These are phyloP conservation scores for Brettanomyces sp. DNA, from an alignment of 805 yeast species.

Conservation along the genomic window DNA sequence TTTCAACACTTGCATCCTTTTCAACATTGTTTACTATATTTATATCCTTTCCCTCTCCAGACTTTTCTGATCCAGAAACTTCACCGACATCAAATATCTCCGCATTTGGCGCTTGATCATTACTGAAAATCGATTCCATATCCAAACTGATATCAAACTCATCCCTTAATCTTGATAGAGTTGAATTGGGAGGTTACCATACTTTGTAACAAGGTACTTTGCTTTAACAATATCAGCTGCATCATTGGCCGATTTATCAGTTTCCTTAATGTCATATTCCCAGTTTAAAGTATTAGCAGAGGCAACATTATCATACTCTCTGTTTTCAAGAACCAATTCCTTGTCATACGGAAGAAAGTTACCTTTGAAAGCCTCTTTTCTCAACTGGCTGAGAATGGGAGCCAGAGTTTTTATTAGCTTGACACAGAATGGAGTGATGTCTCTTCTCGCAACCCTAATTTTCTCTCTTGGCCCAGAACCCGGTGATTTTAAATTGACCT, in stretches of 20 bases:
- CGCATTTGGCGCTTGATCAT: too few relatives aligned
- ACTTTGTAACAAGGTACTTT: neutral
- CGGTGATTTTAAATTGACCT: conserved; percentile 5
- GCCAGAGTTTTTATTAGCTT: conserved; percentile 16
- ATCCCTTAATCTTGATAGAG: too few relatives aligned
- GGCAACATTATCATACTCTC: neutral
- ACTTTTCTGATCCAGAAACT: neutral
- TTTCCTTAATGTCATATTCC: too few relatives aligned
- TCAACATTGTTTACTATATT: too few relatives aligned
- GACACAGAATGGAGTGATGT: conserved; percentile 30
- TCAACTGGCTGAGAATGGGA: conserved; percentile 13
- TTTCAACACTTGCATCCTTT: neutral
- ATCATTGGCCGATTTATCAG: too few relatives aligned
- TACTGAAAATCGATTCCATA: too few relatives aligned
- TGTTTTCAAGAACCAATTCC: conserved; percentile 4
- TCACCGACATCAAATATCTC: too few relatives aligned
- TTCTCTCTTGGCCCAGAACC: conserved; percentile 25
- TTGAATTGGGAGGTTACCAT: too few relatives aligned
- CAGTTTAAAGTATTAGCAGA: neutral
- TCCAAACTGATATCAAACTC: too few relatives aligned
- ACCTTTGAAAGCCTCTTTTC: conserved; percentile 17
- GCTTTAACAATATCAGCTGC: neutral
- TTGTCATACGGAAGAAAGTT: conserved; percentile 12
- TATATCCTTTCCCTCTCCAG: too few relatives aligned
- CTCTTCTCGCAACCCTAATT: conserved; percentile 38